Percentiles rank a stretch among this genome's conserved stretches.
These are phyloP conservation scores for Chrysophaeum taylorii DNA, from an alignment of 352 stramenopile species.

Conservation along the genomic window DNA sequence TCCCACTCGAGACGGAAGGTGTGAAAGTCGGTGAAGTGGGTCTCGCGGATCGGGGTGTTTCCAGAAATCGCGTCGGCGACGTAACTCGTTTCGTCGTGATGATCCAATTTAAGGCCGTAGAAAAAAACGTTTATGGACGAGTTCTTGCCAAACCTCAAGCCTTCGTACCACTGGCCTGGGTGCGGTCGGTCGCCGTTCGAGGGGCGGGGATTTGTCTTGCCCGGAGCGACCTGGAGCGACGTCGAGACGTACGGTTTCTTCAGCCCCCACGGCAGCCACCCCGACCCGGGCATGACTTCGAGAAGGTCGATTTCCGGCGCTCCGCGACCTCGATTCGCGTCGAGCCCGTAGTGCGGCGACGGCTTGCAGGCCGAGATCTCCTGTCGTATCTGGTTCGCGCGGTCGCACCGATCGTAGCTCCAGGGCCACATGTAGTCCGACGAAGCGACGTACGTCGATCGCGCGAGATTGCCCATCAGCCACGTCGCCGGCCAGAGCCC, in stretches of 20 bases:
- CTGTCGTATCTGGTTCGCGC: slow-evolving; percentile 39
- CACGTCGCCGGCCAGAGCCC: slow-evolving; percentile 86
- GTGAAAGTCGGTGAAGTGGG: slow-evolving; percentile 48
- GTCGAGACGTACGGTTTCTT: neutral
- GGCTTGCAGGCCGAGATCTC: slow-evolving; percentile 84
- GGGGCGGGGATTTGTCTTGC: slow-evolving; percentile 43
- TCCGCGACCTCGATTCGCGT: slow-evolving; percentile 79
- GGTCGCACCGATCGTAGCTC: slow-evolving; percentile 74
- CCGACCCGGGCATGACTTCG: slow-evolving; percentile 64
- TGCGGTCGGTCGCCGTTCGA: slow-evolving; percentile 39
- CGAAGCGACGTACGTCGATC: slow-evolving; percentile 74
- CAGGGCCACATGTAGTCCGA: slow-evolving; percentile 85
- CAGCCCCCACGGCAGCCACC: neutral
- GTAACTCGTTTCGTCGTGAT: slow-evolving; percentile 52
- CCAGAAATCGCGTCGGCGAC: slow-evolving; percentile 50
- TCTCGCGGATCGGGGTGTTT: slow-evolving; percentile 41
- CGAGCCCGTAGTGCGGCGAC: slow-evolving; percentile 77
- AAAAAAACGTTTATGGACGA: slow-evolving; percentile 65
- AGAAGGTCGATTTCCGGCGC: slow-evolving; percentile 96
- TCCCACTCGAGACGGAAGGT: slow-evolving; percentile 57
- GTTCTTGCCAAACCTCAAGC: slow-evolving; percentile 43
- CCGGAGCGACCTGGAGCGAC: slow-evolving; percentile 40
- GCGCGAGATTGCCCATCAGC: slow-evolving; percentile 87
- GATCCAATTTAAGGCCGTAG: slow-evolving; percentile 58
- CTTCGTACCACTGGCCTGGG: slow-evolving; percentile 48